Conservation (phyloP, 2,329 filamentous ascomycete genomes). For the Pyricularia grisea region DNA sequence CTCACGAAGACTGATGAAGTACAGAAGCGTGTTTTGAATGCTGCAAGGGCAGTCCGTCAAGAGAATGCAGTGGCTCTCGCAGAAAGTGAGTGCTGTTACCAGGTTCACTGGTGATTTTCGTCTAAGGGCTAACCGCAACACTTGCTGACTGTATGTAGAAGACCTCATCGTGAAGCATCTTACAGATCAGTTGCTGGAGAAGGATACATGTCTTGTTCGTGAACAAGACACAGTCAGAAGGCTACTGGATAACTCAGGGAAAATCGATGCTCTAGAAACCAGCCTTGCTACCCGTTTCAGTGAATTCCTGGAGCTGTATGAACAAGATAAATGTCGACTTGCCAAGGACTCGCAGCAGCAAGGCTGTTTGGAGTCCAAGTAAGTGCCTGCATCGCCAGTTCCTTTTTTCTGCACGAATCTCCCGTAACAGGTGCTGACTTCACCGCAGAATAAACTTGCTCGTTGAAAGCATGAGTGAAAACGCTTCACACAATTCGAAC, state of each 20-base stretch:
- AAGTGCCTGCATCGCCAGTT: background rate
- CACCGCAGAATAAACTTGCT: background rate
- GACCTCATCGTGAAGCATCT: background rate
- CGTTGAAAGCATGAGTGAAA: background rate
- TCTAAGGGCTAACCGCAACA: background rate
- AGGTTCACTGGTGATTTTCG: background rate
- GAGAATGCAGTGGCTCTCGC: slow-evolving; percentile 7
- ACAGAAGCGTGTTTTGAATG: slow-evolving; percentile 18
- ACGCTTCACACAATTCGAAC: background rate
- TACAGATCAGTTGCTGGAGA: background rate
- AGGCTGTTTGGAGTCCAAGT: background rate
- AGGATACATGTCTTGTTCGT: background rate
- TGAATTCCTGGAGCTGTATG: background rate
- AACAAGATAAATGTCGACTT: background rate
- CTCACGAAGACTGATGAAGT: slow-evolving; percentile 23
- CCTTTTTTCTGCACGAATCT: background rate
- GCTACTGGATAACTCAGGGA: slow-evolving; percentile 3
- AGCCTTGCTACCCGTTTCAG: background rate
- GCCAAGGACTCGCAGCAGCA: slow-evolving; percentile 2
- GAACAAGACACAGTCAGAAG: background rate
- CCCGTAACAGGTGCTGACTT: background rate
- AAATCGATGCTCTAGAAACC: background rate
- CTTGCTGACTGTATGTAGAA: background rate
- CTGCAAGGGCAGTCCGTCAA: slow-evolving; percentile 7
- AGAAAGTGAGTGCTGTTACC: slow-evolving; percentile 7